Conservation (phyloP, 345 rosid species). For the Turritis glabra region DNA sequence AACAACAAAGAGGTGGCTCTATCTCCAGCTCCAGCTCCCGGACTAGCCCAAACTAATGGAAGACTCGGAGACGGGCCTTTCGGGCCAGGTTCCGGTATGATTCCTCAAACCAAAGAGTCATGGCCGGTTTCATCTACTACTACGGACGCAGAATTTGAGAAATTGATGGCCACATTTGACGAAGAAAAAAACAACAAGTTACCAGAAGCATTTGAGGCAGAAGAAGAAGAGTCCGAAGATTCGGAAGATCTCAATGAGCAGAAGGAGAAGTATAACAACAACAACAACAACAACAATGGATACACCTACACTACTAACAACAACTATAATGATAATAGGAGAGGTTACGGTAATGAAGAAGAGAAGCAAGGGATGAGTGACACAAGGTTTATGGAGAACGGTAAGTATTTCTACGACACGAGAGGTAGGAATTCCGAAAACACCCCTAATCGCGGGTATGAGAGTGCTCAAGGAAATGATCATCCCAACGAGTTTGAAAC, state of each 20-base stretch:
- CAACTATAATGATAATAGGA: conserved; percentile 26
- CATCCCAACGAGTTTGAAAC: conserved; percentile 51
- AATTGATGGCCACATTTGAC: conserved; percentile 45
- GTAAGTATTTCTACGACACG: conserved; percentile 43
- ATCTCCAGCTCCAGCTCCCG: conserved; percentile 28
- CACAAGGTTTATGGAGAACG: conserved; percentile 54
- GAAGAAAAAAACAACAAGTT: conserved; percentile 34
- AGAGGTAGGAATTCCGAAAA: conserved; percentile 26
- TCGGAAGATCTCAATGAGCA: conserved; percentile 26
- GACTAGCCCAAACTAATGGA: conserved; percentile 34
- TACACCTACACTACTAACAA: conserved; percentile 27
- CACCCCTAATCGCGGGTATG: conserved; percentile 20
- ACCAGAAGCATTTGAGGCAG: conserved; percentile 31
- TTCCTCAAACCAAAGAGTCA: conserved; percentile 48
- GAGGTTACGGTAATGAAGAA: conserved; percentile 36
- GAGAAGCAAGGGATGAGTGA: conserved; percentile 67
- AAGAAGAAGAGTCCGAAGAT: conserved; percentile 27
- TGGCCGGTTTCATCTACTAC: conserved; percentile 37
- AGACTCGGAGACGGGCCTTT: conserved; percentile 45
- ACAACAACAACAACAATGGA: conserved; percentile 27
- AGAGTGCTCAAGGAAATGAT: conserved; percentile 21
- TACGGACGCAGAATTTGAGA: conserved; percentile 35
- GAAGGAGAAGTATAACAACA: conserved; percentile 19
- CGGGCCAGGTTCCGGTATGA: conserved; percentile 47
- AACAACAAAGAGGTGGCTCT: conserved; percentile 8